Conservation (phyloP, 1,139 yeast species). For the Pneumocystis carinii region DNA sequence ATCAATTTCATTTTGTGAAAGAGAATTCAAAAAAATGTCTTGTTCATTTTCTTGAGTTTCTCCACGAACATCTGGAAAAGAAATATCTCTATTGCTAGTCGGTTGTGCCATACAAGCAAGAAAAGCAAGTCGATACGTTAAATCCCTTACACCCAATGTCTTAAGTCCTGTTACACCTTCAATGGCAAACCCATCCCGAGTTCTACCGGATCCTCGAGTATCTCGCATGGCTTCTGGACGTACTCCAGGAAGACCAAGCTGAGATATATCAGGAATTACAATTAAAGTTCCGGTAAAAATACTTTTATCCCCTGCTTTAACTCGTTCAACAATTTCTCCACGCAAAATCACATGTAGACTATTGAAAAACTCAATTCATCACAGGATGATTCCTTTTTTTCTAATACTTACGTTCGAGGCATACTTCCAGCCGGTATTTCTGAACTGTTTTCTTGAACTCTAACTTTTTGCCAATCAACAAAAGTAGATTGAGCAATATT, state of each 20-base stretch:
- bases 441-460: conserved; percentile 87
- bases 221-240: conserved; percentile 75
- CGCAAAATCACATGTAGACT: conserved; percentile 69
- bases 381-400: background rate
- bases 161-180: conserved; percentile 79
- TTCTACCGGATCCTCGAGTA: conserved; percentile 40
- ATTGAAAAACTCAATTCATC: background rate
- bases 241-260: conserved; percentile 91
- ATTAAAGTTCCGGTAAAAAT: conserved; percentile 90
- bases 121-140: conserved; percentile 83
- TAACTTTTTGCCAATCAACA: conserved; percentile 92
- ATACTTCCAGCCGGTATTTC: conserved; percentile 97
- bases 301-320: conserved; percentile 96
- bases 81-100: conserved; percentile 24
- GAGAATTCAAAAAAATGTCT: conserved; percentile 61
- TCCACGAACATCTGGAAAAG: conserved; percentile 31
- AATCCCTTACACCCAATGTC: conserved; percentile 81
- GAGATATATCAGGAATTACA: conserved; percentile 89
- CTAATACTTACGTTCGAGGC: conserved; percentile 58
- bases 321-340: conserved; percentile 90
- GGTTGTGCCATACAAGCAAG: conserved; percentile 69
- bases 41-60: conserved; percentile 42
- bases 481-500: conserved; percentile 74
- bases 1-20: conserved; percentile 68
- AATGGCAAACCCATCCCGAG: conserved; percentile 40